phyloP scores from a whole-genome alignment of 768 basidiomycete species.

The Boletus rubescentipes region DNA sequence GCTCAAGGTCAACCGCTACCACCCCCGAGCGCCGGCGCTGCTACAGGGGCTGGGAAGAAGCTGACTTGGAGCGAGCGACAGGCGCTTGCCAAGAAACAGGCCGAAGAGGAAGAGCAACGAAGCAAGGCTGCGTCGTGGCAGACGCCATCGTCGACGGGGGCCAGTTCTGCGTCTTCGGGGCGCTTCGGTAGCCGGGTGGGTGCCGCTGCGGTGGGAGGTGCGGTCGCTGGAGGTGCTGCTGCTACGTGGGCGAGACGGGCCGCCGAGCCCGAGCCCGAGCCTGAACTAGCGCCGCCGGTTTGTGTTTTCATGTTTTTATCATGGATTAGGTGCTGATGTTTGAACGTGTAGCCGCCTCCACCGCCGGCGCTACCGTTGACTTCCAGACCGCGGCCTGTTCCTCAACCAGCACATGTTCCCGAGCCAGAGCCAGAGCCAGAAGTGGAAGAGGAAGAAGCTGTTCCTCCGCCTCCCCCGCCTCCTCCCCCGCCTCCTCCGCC shows the following conservation, averaged over 20 bases:
- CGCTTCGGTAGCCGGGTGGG: slow-evolving; percentile 31
- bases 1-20: slow-evolving; percentile 28
- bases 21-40: slow-evolving; percentile 12
- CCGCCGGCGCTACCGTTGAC: slow-evolving; percentile 26
- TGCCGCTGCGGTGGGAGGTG: slow-evolving; percentile 32
- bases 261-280: slow-evolving; percentile 26
- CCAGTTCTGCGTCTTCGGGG: slow-evolving; percentile 41
- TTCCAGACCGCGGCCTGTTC: slow-evolving; percentile 20
- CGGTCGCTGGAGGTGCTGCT: slow-evolving; percentile 30
- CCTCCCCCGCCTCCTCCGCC: slow-evolving; percentile 31
- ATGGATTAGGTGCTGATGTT: not conserved
- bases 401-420: slow-evolving; percentile 15
- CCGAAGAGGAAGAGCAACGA: slow-evolving; percentile 70
- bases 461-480: slow-evolving; percentile 14
- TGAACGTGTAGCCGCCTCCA: slow-evolving; percentile 22
- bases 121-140: slow-evolving; percentile 58
- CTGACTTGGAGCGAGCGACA: slow-evolving; percentile 95
- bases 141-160: slow-evolving; percentile 34
- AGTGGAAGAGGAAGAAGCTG: slow-evolving; percentile 18
- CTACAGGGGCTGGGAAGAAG: slow-evolving; percentile 57
- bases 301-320: slow-evolving; percentile 9
- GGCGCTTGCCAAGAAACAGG: slow-evolving; percentile 84
- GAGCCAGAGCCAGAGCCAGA: slow-evolving; percentile 24
- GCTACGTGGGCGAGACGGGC: slow-evolving; percentile 22
- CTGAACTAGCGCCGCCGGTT: slow-evolving; percentile 32